Percentiles rank a stretch among this genome's conserved stretches.
Conservation (phyloP, 108 stramenopile genomes). For the Schizochytrium sp. region DNA sequence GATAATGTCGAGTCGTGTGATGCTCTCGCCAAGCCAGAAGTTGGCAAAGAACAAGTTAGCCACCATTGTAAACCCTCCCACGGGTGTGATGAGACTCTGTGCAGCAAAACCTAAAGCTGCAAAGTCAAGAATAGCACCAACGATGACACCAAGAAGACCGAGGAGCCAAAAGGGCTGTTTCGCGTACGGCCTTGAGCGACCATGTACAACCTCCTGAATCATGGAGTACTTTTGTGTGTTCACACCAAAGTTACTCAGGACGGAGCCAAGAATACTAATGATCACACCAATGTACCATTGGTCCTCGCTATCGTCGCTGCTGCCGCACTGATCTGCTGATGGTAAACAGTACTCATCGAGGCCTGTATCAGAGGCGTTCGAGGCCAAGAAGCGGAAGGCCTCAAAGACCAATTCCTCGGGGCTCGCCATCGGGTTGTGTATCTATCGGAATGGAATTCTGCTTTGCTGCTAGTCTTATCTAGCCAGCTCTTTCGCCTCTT, state of each 20-base stretch:
- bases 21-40: conserved; percentile 61
- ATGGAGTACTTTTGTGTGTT: conserved; percentile 62
- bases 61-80: conserved; percentile 64
- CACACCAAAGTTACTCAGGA: conserved; percentile 54
- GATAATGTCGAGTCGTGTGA: conserved; percentile 25
- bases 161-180: conserved; percentile 49
- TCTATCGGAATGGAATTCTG: too few relatives aligned
- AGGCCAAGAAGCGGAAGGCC: too few relatives aligned
- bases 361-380: not conserved
- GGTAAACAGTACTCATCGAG: conserved; percentile 30
- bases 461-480: too few relatives aligned
- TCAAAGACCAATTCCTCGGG: too few relatives aligned
- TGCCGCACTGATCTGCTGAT: conserved; percentile 19
- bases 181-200: conserved; percentile 2
- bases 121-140: conserved; percentile 61
- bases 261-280: conserved; percentile 19
- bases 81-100: conserved; percentile 63
- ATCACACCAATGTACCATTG: conserved; percentile 34
- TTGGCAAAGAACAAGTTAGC: conserved; percentile 62
- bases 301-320: not conserved
- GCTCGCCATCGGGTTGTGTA: too few relatives aligned
- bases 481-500: too few relatives aligned
- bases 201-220: conserved; percentile 15
- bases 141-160: conserved; percentile 29
- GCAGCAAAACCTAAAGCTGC: conserved; percentile 63